These are phyloP conservation scores for Mallotus nudiflorus DNA, from an alignment of 345 rosid species.

Conservation along the genomic window DNA sequence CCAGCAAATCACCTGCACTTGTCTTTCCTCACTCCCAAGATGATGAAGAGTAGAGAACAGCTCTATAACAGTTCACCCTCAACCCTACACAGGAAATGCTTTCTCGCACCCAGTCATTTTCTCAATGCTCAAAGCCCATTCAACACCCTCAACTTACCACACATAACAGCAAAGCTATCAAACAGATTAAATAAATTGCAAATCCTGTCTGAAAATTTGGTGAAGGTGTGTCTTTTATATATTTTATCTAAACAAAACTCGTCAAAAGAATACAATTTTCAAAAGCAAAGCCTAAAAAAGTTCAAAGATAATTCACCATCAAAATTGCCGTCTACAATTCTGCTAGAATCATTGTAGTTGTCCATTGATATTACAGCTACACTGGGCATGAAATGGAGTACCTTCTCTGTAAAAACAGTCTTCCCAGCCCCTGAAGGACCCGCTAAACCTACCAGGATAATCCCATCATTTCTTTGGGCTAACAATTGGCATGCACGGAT, in stretches of 20 bases:
- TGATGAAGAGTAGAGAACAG: not conserved
- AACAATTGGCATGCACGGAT: conserved; percentile 91
- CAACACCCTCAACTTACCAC: not conserved
- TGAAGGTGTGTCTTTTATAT: not conserved
- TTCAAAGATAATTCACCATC: conserved; percentile 54
- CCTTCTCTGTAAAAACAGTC: conserved; percentile 91
- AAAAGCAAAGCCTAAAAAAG: conserved; percentile 1
- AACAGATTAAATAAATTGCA: not conserved
- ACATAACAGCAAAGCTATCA: conserved; percentile 1
- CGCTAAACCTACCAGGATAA: conserved; percentile 81
- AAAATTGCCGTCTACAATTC: conserved; percentile 91
- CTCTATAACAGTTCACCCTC: not conserved
- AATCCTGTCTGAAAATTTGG: not conserved
- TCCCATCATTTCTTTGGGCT: conserved; percentile 85
- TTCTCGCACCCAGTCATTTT: not conserved
- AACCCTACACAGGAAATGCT: not conserved
- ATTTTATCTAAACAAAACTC: not conserved
- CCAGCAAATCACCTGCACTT: not conserved
- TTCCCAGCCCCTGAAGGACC: conserved; percentile 99
- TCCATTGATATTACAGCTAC: conserved; percentile 92
- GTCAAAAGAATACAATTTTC: not conserved
- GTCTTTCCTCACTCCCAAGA: not conserved
- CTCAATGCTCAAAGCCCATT: not conserved
- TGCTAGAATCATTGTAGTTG: conserved; percentile 86
- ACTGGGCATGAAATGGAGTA: conserved; percentile 79